phyloP scores from a whole-genome alignment of 495 filamentous ascomycete genomes.

The Astrothelium subdiscretum region DNA sequence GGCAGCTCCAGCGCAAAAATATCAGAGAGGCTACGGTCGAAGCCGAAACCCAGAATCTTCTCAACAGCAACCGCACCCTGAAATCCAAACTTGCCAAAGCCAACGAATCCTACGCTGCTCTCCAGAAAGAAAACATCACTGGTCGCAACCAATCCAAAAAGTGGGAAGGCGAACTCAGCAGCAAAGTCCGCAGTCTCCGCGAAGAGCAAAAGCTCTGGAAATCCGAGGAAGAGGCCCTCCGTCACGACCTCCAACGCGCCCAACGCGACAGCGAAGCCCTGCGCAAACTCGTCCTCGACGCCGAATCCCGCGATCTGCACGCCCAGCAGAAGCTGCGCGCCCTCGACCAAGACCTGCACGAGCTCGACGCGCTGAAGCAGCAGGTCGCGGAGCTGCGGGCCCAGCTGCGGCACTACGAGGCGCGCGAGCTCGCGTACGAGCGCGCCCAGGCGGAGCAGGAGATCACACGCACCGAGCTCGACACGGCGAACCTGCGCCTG shows the following conservation, averaged over 20 bases:
- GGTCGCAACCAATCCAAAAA: slow-evolving; percentile 55
- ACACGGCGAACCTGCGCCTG: slow-evolving; percentile 40
- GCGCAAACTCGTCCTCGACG: slow-evolving; percentile 45
- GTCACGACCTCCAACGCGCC: slow-evolving; percentile 40
- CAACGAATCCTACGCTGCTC: slow-evolving; percentile 48
- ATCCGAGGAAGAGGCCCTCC: slow-evolving; percentile 39
- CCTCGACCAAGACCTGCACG: slow-evolving; percentile 44
- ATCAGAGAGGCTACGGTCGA: slow-evolving; percentile 57
- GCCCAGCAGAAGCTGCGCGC: slow-evolving; percentile 48
- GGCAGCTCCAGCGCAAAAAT: slow-evolving; percentile 54
- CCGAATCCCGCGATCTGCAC: slow-evolving; percentile 47
- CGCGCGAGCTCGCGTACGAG: slow-evolving; percentile 42
- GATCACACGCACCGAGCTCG: slow-evolving; percentile 37
- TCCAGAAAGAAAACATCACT: slow-evolving; percentile 52
- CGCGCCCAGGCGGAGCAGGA: slow-evolving; percentile 39
- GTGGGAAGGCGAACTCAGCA: slow-evolving; percentile 53
- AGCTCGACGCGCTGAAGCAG: slow-evolving; percentile 44
- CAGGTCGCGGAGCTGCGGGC: slow-evolving; percentile 47
- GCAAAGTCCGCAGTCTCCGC: slow-evolving; percentile 45
- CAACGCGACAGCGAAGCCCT: slow-evolving; percentile 43
- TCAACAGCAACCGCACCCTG: slow-evolving; percentile 60
- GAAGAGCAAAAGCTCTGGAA: slow-evolving; percentile 60
- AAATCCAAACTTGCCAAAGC: slow-evolving; percentile 55
- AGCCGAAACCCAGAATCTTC: slow-evolving; percentile 63
- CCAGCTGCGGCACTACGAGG: slow-evolving; percentile 46